phyloP scores from a whole-genome alignment of 164 flowering plant species.

The Tetrastigma voinierianum region DNA sequence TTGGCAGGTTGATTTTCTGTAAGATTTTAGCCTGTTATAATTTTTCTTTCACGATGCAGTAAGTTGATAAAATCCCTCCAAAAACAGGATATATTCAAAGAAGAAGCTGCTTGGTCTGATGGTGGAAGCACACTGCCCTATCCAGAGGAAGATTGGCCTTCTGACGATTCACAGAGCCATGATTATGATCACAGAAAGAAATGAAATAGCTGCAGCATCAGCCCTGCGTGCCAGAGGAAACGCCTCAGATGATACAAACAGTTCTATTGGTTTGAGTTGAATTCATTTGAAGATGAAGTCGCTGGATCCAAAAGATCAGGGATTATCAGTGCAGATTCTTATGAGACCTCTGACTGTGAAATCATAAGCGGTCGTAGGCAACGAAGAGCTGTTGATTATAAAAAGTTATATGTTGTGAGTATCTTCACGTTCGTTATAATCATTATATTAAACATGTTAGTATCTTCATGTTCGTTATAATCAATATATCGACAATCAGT shows the following conservation, averaged over 20 bases:
- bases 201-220: constrained; percentile 37
- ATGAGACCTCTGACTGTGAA: constrained; percentile 46
- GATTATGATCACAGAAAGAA: constrained; percentile 81
- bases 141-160: constrained; percentile 84
- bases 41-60: constrained; percentile 3
- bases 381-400: constrained; percentile 77
- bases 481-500: not conserved
- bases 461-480: too few relatives aligned
- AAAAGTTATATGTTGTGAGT: constrained; percentile 84
- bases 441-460: too few relatives aligned
- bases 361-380: constrained; percentile 52
- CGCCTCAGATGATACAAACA: constrained; percentile 43
- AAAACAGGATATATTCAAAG: constrained; percentile 81
- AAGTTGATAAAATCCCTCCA: not conserved
- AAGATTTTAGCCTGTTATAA: not conserved
- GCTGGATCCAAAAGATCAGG: constrained; percentile 27
- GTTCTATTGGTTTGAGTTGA: constrained; percentile 59
- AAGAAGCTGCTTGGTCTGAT: constrained; percentile 67
- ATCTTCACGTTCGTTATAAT: constrained; percentile 2
- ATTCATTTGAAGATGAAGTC: constrained; percentile 61
- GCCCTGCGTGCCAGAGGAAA: constrained; percentile 34
- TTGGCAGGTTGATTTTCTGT: constrained; percentile 72
- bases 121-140: constrained; percentile 34
- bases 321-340: constrained; percentile 33
- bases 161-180: constrained; percentile 94